phyloP scores from a whole-genome alignment of 257 asterid species.

The Fraxinus anomala region DNA sequence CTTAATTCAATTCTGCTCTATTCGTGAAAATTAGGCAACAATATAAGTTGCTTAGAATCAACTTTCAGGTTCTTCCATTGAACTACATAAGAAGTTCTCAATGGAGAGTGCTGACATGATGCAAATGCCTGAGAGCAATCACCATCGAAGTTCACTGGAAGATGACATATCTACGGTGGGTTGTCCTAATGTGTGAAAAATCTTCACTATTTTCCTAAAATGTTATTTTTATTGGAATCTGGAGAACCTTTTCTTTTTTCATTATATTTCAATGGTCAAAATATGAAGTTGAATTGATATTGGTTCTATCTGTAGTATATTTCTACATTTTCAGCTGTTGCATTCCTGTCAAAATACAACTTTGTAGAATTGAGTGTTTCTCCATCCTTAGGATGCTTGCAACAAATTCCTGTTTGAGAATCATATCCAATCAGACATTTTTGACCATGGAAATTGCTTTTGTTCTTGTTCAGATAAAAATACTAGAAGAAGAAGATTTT shows the following conservation, averaged over 20 bases:
- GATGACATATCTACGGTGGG: slow-evolving; percentile 55
- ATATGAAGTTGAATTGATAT: slow-evolving; percentile 8
- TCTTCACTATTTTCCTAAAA: slow-evolving; percentile 17
- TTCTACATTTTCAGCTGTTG: neutral
- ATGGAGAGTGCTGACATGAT: slow-evolving; percentile 35
- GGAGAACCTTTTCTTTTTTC: neutral
- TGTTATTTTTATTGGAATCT: slow-evolving; percentile 12
- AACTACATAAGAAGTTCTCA: slow-evolving; percentile 26
- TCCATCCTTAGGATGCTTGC: slow-evolving; percentile 20
- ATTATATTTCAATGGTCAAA: slow-evolving; percentile 19
- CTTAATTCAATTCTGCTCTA: slow-evolving; percentile 21
- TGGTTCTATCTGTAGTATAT: slow-evolving; percentile 9
- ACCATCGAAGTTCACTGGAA: slow-evolving; percentile 34
- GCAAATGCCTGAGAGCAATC: slow-evolving; percentile 35
- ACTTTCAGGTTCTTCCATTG: slow-evolving; percentile 40
- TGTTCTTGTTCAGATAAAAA: neutral
- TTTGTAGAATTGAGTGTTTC: slow-evolving; percentile 5
- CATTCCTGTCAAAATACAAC: slow-evolving; percentile 11
- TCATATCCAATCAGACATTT: neutral
- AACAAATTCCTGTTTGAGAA: neutral
- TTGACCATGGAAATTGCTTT: neutral
- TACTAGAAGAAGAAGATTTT: neutral
- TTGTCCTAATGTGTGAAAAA: slow-evolving; percentile 28
- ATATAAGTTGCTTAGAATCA: slow-evolving; percentile 29
- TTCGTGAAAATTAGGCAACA: slow-evolving; percentile 17